Base-by-base conservation (phyloP, 192 early-diverging fungal genomes). In the Piromyces sp. region DNA sequence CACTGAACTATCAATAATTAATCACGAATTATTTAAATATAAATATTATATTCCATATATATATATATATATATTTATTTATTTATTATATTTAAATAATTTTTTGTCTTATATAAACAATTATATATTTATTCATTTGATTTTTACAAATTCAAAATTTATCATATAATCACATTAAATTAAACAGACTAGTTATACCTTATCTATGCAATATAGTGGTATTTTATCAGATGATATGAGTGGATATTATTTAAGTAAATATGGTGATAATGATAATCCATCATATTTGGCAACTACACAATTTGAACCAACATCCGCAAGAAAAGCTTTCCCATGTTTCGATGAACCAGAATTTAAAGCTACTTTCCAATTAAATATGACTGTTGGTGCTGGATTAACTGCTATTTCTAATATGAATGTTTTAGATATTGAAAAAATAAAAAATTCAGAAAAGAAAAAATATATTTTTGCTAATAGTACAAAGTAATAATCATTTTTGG, bases 271-370 rank as follows among this genome's bases (percentile, higher is more conserved):
- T n/a, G 51, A 68, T 68, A 68, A 68, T 26, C 51, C 51, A 68
- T 68, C 51, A n/a, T 68, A 68, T 68, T 68, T 68, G n/a, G 51
- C 51, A 0, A 68, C 51, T 11, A 68, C 51, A 9, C 51, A 68
- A 68, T 68, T 68, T n/a, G 51, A 68, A 68, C n/a, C 51, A n/a
- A 68, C 51, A 2, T 68, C 51, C 9, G 51, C 51, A 11, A 93
- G 97, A 81, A 91, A 94, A 36, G 93, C 94, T 22, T 94, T 99
- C 86, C 97, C 97, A n/a, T 98, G 93, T 86, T 98, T 93, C 92
- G 97, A 99, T 87, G 97, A 98, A 89, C 97, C 97, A 37, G 90
- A 92, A 81, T 90, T 95, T 79, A 99, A 99, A 88, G 96, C 97
- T 31, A 96, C 94, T 0, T 99, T 98, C 81, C 94, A 96, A 83